Base-by-base conservation (phyloP, 495 filamentous ascomycete genomes). In the Penicillium alfredii region DNA sequence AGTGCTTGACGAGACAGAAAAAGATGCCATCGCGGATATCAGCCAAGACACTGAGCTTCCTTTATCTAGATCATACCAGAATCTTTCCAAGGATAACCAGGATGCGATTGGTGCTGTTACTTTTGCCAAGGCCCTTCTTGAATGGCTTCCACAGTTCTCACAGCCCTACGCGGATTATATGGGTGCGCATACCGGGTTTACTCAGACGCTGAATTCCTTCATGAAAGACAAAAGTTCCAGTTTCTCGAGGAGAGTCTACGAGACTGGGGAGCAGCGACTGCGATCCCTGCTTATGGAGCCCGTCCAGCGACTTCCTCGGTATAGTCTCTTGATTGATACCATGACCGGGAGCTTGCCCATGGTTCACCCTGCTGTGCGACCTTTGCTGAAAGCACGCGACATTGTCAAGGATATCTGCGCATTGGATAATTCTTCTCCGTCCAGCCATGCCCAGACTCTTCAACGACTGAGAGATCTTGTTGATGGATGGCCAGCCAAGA, bases 241-340 rank as follows among this genome's bases (percentile, higher is more conserved):
- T 47, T 87, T 94, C 50, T 82, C 82, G 0, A 77, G 79, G 51
- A 64, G 81, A 37, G 73, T 96, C 1, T 80, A 86, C 25, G 78
- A 89, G 36, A 84, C 81, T 7, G 93, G 92, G 24, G 92, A 99
- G 55, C 93, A 99, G 50, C 72, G 78, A 37, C 69, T 99, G 19
- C 86, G 87, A 24, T 95, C 89, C n/a, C 70, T 89, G 33, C 71
- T 97, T 27, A 97, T 97, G 61, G 92, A 99, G 61, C 92, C 92
- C 1, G 88, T 99, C 6, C 92, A 99, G 58, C 74, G 92, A 15
- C 72, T 99, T 33, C 92, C 92, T 24, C 84, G 92, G 4, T 99
- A 99, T 58, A 94, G 83, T 53, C 68, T 99, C 6, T 80, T 96
- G 46, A 94, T 99, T 44, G 93, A 97, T 63, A 89, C 90, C 44